phyloP scores from a whole-genome alignment of 1,284 basidiomycete genomes.

The Cutaneotrichosporon cavernicola region DNA sequence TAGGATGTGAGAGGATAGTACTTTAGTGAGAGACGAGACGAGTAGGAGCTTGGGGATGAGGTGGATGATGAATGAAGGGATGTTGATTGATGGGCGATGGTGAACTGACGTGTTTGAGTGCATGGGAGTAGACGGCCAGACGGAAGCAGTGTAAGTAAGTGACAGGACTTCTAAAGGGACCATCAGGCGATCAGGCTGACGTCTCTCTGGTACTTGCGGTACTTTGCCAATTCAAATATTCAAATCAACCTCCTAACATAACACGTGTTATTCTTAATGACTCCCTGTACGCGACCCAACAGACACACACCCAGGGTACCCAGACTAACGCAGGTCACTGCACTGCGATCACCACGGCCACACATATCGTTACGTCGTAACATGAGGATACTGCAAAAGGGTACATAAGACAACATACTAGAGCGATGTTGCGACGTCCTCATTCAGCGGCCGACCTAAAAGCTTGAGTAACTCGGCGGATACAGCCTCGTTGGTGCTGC shows the following conservation, averaged over 20 bases:
- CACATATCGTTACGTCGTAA: constrained; percentile 1
- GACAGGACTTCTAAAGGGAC: no score
- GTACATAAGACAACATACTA: constrained; percentile 6
- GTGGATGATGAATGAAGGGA: not conserved
- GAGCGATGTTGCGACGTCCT: constrained; percentile 34
- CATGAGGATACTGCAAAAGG: not conserved
- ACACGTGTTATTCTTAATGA: no score
- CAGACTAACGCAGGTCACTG: no score
- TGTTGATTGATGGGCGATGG: not conserved
- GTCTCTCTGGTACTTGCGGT: no score
- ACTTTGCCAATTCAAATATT: no score
- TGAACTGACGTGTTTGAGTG: not conserved
- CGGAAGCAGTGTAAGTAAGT: no score
- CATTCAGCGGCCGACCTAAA: constrained; percentile 46
- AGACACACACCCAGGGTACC: not conserved
- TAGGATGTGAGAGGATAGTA: not conserved
- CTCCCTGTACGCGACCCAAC: not conserved
- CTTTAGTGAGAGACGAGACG: not conserved
- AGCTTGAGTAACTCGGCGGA: constrained; percentile 72
- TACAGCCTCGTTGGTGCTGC: constrained; percentile 92
- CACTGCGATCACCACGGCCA: not conserved
- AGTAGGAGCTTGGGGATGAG: not conserved
- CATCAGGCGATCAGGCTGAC: no score
- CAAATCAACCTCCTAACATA: not conserved
- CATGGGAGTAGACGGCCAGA: no score